These are phyloP conservation scores for Microsporum audouinii DNA, from an alignment of 2,329 filamentous ascomycete genomes.

Conservation along the genomic window DNA sequence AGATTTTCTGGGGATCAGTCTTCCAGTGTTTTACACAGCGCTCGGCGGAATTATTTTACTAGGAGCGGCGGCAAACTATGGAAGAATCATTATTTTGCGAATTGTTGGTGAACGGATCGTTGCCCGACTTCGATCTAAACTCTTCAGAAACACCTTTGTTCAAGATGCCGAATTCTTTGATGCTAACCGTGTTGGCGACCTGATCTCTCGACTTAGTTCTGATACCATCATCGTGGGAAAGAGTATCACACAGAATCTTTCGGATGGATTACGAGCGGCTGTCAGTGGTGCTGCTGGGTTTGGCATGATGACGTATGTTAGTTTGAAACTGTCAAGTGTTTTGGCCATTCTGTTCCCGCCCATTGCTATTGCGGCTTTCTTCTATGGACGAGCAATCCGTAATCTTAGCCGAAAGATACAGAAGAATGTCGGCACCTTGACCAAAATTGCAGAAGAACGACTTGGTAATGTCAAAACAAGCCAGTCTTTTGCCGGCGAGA, in stretches of 20 bases:
- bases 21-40: constrained; percentile 78
- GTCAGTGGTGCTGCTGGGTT: constrained; percentile 88
- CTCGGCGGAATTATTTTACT: constrained; percentile 65
- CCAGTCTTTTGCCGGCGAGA: constrained; percentile 89
- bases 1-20: constrained; percentile 68
- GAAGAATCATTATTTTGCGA: constrained; percentile 80
- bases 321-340: constrained; percentile 76
- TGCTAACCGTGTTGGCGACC: constrained; percentile 87
- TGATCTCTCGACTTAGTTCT: constrained; percentile 89
- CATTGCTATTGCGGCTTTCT: constrained; percentile 76
- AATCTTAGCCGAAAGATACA: constrained; percentile 88
- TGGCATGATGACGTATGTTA: constrained; percentile 90
- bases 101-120: constrained; percentile 95
- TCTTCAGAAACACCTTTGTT: constrained; percentile 86
- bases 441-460: constrained; percentile 97
- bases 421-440: constrained; percentile 80
- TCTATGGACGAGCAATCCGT: constrained; percentile 81
- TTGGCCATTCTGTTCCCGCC: constrained; percentile 81
- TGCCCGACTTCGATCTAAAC: constrained; percentile 71
- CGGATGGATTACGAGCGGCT: constrained; percentile 80
- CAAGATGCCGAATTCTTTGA: constrained; percentile 99
- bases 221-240: constrained; percentile 98
- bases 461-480: constrained; percentile 92
- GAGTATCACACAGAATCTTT: constrained; percentile 94
- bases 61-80: constrained; percentile 84